Evolutionary conservation across 805 yeast species (phyloP).

Genomic region (Starmerella asiatica): DNA sequence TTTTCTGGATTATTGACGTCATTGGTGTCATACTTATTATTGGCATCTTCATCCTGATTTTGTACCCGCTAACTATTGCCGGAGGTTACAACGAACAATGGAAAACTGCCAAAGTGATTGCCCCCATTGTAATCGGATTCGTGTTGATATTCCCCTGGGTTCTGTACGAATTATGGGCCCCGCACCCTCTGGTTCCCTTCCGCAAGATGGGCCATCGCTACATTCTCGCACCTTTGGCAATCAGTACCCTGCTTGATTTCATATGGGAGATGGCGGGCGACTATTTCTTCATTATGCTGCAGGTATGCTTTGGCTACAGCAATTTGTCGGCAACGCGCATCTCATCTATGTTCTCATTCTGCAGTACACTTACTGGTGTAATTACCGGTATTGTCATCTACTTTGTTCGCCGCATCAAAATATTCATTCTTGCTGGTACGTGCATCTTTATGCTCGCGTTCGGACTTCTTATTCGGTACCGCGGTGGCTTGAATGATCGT

Average conservation of each 20-base stretch:
- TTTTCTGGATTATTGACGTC: conserved; percentile 53
- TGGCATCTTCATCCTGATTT: conserved; percentile 46
- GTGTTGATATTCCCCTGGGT: conserved; percentile 45
- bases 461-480: conserved; percentile 45
- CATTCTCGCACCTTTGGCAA: conserved; percentile 54
- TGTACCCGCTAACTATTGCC: conserved; percentile 64
- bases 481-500: conserved; percentile 37
- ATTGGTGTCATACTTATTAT: conserved; percentile 46
- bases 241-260: conserved; percentile 47
- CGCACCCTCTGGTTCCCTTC: conserved; percentile 55
- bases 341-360: conserved; percentile 48
- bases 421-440: conserved; percentile 47
- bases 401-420: conserved; percentile 39
- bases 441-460: conserved; percentile 45
- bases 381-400: conserved; percentile 43
- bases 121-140: conserved; percentile 56
- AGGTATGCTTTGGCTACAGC: conserved; percentile 49
- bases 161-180: conserved; percentile 44
- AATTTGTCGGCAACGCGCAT: conserved; percentile 55
- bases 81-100: conserved; percentile 48
- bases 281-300: conserved; percentile 50
- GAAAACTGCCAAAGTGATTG: conserved; percentile 50
- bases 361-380: conserved; percentile 48
- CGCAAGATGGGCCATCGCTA: conserved; percentile 51
- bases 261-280: conserved; percentile 59